A percentile compares a stretch with the other conserved stretches of the same genome.
Conservation (phyloP, 805 yeast genomes). For the Kregervanrija fluxuum region DNA sequence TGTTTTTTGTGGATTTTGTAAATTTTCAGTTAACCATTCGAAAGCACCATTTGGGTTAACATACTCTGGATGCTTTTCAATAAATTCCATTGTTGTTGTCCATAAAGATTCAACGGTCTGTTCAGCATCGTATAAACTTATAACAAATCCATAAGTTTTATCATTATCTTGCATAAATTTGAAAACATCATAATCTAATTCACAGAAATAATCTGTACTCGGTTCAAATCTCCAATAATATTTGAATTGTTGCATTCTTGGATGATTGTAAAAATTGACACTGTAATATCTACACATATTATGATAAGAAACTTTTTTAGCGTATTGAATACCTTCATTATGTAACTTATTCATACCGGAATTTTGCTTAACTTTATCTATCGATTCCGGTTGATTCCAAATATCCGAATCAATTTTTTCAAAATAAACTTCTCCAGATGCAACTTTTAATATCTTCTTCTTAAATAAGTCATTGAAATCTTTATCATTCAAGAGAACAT, state of each 20-base stretch:
- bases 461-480: constrained; percentile 57
- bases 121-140: constrained; percentile 64
- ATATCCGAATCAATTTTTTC: constrained; percentile 41
- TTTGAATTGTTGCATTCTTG: constrained; percentile 49
- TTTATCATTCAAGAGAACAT: constrained; percentile 69
- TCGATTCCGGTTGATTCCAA: constrained; percentile 42
- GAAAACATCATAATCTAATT: constrained; percentile 70
- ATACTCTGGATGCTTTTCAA: constrained; percentile 50
- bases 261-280: constrained; percentile 55
- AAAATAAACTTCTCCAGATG: constrained; percentile 39
- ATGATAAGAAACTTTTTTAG: constrained; percentile 57
- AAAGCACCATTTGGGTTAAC: constrained; percentile 47
- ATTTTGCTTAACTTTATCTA: constrained; percentile 31
- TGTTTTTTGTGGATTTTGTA: constrained; percentile 42
- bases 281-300: constrained; percentile 82
- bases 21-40: constrained; percentile 44
- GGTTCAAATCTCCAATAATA: constrained; percentile 87
- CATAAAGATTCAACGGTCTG: constrained; percentile 56
- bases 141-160: constrained; percentile 68
- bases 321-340: constrained; percentile 45
- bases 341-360: constrained; percentile 30
- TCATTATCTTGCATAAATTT: constrained; percentile 60
- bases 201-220: constrained; percentile 56
- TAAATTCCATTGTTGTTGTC: constrained; percentile 59
- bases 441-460: constrained; percentile 30